Base-by-base conservation (phyloP, 2,329 filamentous ascomycete species). In the Colletotrichum sp. region DNA sequence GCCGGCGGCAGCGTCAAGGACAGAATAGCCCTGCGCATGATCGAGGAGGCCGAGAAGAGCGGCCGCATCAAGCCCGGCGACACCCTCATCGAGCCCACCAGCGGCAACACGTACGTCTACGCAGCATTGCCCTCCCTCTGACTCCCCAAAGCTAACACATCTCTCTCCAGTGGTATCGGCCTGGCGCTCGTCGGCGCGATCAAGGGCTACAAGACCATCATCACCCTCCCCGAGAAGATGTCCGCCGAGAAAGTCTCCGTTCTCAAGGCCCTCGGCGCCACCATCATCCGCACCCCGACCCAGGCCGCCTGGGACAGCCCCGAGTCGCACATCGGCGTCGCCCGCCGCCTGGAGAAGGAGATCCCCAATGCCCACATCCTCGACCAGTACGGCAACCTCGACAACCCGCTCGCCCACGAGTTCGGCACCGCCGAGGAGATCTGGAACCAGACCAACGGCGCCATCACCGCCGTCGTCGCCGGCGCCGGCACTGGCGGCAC, bases 191-290 rank as follows among this genome's bases (percentile, higher is more conserved):
- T 99, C 21, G 96, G 92, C 74, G 97, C 97, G 18, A 95, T 99
- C 82, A 99, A 98, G 89, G 96, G 96, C 79, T 99, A 99, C 90
- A 96, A 96, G 87, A 98, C 96, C 55, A 99, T 99, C 87, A 99
- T 99, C 85, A 99, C 97, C 13, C 92, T 99, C 62, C 97, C 97
- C 68, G 97, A 99, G 88, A 99, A 99, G 90, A 99, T 99, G 97
- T 98, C 96, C 2, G 95, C 96, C 64, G 97, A 99, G 87, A 99
- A 99, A 87, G 97, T 99, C 52, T 94, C 96, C 3, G 97, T 99
- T 32, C 90, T 99, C 77, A 95, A 96, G 81, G 96, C 97, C 34
- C 91, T 99, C 69, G 96, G 96, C 78, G 97, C 97, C 57, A 98
- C 98, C 83, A 99, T 99, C 86, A 98, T 99, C 84, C 94, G 97